Conservation (phyloP, 768 basidiomycete genomes). For the Auricularia heimuer region DNA sequence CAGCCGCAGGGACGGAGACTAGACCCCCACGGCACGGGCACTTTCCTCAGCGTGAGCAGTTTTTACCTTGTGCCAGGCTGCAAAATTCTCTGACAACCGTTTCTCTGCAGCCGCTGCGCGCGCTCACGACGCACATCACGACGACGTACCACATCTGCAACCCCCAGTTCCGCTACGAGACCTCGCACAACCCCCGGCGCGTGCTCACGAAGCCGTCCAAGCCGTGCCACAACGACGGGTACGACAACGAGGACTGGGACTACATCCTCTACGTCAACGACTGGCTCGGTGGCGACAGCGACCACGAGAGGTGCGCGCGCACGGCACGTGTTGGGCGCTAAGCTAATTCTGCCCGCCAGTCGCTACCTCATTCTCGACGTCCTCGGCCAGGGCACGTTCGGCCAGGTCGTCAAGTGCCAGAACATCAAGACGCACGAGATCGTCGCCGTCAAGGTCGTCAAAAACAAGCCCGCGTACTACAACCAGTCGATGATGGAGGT, state of each 20-base stretch:
- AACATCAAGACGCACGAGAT: conserved; percentile 99
- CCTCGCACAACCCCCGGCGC: conserved; percentile 85
- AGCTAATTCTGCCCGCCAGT: conserved; percentile 8
- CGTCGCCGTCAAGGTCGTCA: conserved; percentile 97
- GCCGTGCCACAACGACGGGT: conserved; percentile 90
- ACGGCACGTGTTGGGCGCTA: neutral
- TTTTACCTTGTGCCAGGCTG: conserved; percentile 1
- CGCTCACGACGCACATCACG: conserved; percentile 76
- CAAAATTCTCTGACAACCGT: conserved; percentile 5
- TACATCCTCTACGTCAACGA: conserved; percentile 99
- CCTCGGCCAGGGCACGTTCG: conserved; percentile 96
- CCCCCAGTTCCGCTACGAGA: conserved; percentile 90
- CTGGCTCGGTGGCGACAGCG: conserved; percentile 88
- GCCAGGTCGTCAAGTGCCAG: conserved; percentile 99
- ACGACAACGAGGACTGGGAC: conserved; percentile 98
- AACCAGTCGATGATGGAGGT: conserved; percentile 99
- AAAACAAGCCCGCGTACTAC: conserved; percentile 99
- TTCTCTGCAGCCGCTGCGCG: conserved; percentile 43
- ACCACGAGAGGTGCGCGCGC: conserved; percentile 61
- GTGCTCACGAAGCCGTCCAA: conserved; percentile 98
- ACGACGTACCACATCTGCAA: conserved; percentile 94
- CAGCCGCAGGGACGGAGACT: conserved; percentile 62
- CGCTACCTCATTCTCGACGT: conserved; percentile 97
- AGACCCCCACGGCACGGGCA: conserved; percentile 50
- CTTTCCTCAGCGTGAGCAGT: conserved; percentile 68